Evolutionary conservation across 768 basidiomycete genomes (phyloP), one percentile per base, ranked within the genome.

Genomic region (Leccinum subtestaceum): DNA sequence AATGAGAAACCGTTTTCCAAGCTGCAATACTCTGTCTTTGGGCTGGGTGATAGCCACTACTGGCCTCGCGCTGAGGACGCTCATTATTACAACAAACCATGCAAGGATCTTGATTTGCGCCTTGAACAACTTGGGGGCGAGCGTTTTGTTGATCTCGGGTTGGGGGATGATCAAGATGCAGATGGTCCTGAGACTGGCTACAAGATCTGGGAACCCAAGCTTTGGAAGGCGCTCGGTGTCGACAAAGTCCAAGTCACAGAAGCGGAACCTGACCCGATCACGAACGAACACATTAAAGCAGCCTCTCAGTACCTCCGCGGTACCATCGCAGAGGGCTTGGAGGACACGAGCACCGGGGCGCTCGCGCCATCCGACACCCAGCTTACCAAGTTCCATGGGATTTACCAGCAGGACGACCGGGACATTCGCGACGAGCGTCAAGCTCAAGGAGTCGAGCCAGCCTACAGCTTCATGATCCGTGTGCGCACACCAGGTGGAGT

Each of bases 211-310:
- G 96, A 98, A 72, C 87, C 93, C 36, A 77, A 81, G 50, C 65
- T 98, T 38, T 99, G 97, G 97, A 94, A 96, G 75, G 89, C 87
- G 1, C 80, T 98, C 29, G 95, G 96, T 53, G 95, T 98, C 49
- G 97, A 95, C 72, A 78, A 77, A 15, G 77, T 98, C 52, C 91
- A 97, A 71, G 85, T 98, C 19, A 83, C 80, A 32, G 97, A 98
- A 75, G 89, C 88, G 19, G 95, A 98, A 71, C 95, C 95, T 0
- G 95, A 98, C 66, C 87, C 93, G 1, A 96, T 99, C 73, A 98
- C 97, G 56, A 98, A 98, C 79, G 97, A 99, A 76, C 94, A 98
- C 75, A 98, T 98, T 83, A 99, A 98, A 78, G 97, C 91, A 51
- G 95, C 96, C 5, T 93, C 91, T 50, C 85, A 87, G 57, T 98